These are phyloP conservation scores for Globisporangium parvum DNA, from an alignment of 352 stramenopile genomes.

Conservation along the genomic window DNA sequence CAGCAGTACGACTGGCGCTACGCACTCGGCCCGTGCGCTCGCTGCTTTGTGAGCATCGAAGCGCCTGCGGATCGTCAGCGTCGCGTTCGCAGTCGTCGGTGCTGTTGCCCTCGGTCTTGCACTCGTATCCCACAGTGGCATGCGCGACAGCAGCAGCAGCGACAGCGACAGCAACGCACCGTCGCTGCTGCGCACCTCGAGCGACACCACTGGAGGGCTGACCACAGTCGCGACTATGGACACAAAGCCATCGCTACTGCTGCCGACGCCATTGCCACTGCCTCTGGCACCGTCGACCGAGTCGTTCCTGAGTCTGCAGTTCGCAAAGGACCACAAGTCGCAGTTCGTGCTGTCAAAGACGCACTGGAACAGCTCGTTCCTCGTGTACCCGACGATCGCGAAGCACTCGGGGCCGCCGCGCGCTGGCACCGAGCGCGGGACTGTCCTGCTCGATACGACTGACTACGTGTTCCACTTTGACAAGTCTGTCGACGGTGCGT, in stretches of 20 bases:
- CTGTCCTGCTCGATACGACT: constrained; percentile 47
- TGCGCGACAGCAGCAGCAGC: too few species aligned
- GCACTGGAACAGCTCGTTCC: constrained; percentile 57
- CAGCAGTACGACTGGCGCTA: neutral
- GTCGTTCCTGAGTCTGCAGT: constrained; percentile 41
- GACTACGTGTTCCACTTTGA: constrained; percentile 75
- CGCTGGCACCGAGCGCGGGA: constrained; percentile 38
- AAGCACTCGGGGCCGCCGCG: constrained; percentile 41
- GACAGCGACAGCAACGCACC: neutral
- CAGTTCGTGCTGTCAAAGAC: constrained; percentile 53
- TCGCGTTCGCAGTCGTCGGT: constrained; percentile 11
- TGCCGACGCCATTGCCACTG: neutral
- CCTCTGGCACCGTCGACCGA: neutral
- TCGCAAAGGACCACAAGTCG: constrained; percentile 18
- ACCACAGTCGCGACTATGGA: neutral
- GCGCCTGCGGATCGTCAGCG: constrained; percentile 14
- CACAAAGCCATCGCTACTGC: neutral
- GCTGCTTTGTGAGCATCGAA: neutral
- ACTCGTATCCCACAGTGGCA: neutral
- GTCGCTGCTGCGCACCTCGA: constrained; percentile 6
- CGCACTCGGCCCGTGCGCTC: neutral
- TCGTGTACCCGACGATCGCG: constrained; percentile 65
- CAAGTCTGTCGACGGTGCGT: constrained; percentile 21
- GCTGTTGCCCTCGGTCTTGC: constrained; percentile 16
- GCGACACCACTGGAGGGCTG: too few species aligned